Evolutionary conservation across 2,329 filamentous ascomycete species (phyloP).

Genomic region (Xylariaceae sp.): DNA sequence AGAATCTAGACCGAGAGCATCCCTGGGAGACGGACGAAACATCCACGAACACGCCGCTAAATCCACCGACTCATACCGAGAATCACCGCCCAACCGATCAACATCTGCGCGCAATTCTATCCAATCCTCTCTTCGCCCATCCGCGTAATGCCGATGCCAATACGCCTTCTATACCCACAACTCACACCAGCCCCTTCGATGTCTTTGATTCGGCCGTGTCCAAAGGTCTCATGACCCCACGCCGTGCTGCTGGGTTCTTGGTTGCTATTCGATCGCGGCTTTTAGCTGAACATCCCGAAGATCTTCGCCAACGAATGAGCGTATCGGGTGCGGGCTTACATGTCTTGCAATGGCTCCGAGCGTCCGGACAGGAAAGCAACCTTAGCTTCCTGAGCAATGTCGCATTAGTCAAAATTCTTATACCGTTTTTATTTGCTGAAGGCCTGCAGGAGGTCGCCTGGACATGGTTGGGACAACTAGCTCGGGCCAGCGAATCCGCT

Average conservation of each 20-base stretch:
- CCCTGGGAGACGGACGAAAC: conserved; percentile 37
- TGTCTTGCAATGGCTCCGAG: conserved; percentile 49
- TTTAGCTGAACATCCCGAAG: conserved; percentile 30
- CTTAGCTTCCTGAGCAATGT: conserved; percentile 41
- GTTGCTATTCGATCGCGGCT: conserved; percentile 42
- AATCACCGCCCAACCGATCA: conserved; percentile 39
- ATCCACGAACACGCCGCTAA: conserved; percentile 4
- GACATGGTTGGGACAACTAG: conserved; percentile 46
- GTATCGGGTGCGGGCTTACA: conserved; percentile 42
- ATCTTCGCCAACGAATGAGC: conserved; percentile 33
- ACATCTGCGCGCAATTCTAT: conserved; percentile 52
- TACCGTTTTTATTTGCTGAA: conserved; percentile 49
- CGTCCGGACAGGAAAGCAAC: conserved; percentile 43
- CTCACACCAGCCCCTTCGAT: conserved; percentile 45
- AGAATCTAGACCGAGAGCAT: conserved; percentile 53
- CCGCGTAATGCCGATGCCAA: conserved; percentile 13
- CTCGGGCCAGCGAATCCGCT: conserved; percentile 19
- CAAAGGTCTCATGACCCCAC: conserved; percentile 50
- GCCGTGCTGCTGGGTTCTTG: conserved; percentile 50
- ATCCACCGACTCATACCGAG: neutral
- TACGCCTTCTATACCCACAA: conserved; percentile 18
- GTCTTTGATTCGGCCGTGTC: conserved; percentile 53
- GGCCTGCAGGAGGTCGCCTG: conserved; percentile 46
- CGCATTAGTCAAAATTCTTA: conserved; percentile 37
- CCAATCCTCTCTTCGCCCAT: conserved; percentile 50